Base-by-base conservation (phyloP, 2,329 filamentous ascomycete genomes). In the Talaromyces sp. region DNA sequence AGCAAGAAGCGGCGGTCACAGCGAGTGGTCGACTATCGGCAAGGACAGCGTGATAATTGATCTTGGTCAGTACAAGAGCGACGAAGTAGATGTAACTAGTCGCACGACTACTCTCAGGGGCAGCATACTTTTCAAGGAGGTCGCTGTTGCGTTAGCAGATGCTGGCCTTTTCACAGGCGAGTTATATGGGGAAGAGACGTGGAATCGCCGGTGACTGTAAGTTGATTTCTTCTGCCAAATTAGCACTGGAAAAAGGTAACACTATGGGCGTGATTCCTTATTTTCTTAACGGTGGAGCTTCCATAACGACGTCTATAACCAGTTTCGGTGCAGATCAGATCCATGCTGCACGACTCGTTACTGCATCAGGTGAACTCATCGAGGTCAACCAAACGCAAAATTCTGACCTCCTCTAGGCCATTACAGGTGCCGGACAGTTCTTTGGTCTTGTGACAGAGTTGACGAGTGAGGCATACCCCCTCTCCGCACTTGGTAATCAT, bases 401-500 rank as follows among this genome's bases (percentile, higher is more conserved):
- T 50, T 13, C 59, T 14, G 73, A 76, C 47, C 68, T 77, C 5
- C 75, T 59, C 7, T 59, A 39, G 57, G 57, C 57, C 11, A 19
- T 59, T 59, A 73, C 74, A 57, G 73, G 73, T 9, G 74, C 74
- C 24, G 73, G 72, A 1, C 71, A 72, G 57, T 75, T 73, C 60
- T 76, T 74, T 56, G 74, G 75, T 11, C 70, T 77, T 49, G 73
- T 76, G 6, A 76, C 43, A 10, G 49, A 63, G n/a, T 43, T 47
- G 43, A 47, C 43, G 43, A 19, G 39, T 11, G 39, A 62, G 22
- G 60, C 33, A 62, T 52, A 62, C 14, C 60, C 60, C 11, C n/a
- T 62, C 9, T 41, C 35, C 9, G 27, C n/a, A 19, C 31, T 52
- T 3, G 60, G 60, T 2, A 52, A 62, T 50, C 47, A 50, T 27